Evolutionary conservation across 768 basidiomycete genomes (phyloP).

Genomic region (Boletus sp.): DNA sequence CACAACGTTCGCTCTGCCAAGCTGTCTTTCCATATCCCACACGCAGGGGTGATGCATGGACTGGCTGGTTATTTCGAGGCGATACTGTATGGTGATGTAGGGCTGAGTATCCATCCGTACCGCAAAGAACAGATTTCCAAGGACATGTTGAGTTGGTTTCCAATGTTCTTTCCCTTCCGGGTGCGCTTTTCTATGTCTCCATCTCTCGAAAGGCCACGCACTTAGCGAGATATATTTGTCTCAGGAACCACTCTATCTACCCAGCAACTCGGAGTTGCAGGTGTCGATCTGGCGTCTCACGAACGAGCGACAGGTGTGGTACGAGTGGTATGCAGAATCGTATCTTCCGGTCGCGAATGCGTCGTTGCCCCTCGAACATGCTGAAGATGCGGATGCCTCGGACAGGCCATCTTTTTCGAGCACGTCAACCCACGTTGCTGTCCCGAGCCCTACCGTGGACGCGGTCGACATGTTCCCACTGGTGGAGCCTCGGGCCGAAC

Average conservation of each 20-base stretch:
- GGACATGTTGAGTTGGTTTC: conserved; percentile 99
- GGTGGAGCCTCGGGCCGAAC: conserved; percentile 10
- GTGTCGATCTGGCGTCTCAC: conserved; percentile 95
- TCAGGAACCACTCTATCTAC: conserved; percentile 92
- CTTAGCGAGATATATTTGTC: background rate
- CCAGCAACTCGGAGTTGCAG: conserved; percentile 87
- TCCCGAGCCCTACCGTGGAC: conserved; percentile 73
- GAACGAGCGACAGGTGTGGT: conserved; percentile 90
- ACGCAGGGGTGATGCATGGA: conserved; percentile 91
- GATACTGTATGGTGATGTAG: conserved; percentile 84
- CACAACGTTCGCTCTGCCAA: conserved; percentile 91
- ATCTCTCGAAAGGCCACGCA: background rate
- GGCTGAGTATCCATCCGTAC: conserved; percentile 91
- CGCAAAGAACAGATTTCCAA: conserved; percentile 83
- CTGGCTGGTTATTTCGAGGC: conserved; percentile 98
- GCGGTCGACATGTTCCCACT: conserved; percentile 47
- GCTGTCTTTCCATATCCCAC: conserved; percentile 88
- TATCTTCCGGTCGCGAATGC: conserved; percentile 66
- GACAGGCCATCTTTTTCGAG: conserved; percentile 27
- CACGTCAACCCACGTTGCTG: conserved; percentile 28
- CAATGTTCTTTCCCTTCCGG: conserved; percentile 92
- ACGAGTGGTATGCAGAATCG: conserved; percentile 97
- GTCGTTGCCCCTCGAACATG: conserved; percentile 19
- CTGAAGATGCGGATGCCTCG: conserved; percentile 14
- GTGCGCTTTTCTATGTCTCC: conserved; percentile 41